Evolutionary conservation across 208 protist species (phyloP).

Genomic region (Crithidia thermophila): DNA sequence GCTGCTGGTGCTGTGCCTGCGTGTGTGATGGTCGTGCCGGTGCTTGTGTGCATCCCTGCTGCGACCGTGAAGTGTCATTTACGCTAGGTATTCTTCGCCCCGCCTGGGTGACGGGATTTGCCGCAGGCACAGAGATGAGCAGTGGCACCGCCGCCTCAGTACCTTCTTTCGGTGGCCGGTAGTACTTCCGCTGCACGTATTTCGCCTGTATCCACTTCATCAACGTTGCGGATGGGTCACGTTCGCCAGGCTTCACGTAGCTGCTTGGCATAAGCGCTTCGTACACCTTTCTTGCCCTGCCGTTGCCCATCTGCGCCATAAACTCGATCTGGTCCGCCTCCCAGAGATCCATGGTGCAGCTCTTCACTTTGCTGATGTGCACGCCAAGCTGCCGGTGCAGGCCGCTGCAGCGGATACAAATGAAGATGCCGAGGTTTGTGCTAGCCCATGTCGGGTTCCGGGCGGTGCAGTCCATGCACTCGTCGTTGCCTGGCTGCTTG

Average conservation of each 20-base stretch:
- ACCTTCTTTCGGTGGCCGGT: conserved; percentile 2
- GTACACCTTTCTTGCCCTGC: conserved; percentile 37
- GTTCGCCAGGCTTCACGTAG: conserved; percentile 45
- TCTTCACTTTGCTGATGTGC: conserved; percentile 88
- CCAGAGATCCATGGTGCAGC: conserved; percentile 88
- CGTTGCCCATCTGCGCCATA: conserved; percentile 72
- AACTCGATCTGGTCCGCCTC: conserved; percentile 69
- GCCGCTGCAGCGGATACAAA: conserved; percentile 91
- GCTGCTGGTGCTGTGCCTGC: too few relatives aligned
- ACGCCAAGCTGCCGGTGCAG: conserved; percentile 92
- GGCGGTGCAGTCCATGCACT: conserved; percentile 83
- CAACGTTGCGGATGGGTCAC: conserved; percentile 39
- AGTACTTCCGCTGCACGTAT: conserved; percentile 72
- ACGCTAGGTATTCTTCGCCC: too few relatives aligned
- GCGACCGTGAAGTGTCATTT: too few relatives aligned
- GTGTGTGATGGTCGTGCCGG: too few relatives aligned
- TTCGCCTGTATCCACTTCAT: conserved; percentile 72
- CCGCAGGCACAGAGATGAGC: too few relatives aligned
- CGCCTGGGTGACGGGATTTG: too few relatives aligned
- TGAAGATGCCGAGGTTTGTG: conserved; percentile 84
- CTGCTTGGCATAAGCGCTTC: conserved; percentile 54
- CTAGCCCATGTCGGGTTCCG: conserved; percentile 78
- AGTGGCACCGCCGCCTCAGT: background rate
- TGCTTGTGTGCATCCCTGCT: too few relatives aligned
- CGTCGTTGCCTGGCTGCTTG: conserved; percentile 49